phyloP scores from a whole-genome alignment of 1,284 basidiomycete genomes.

The Uromyces viciae-fabae region DNA sequence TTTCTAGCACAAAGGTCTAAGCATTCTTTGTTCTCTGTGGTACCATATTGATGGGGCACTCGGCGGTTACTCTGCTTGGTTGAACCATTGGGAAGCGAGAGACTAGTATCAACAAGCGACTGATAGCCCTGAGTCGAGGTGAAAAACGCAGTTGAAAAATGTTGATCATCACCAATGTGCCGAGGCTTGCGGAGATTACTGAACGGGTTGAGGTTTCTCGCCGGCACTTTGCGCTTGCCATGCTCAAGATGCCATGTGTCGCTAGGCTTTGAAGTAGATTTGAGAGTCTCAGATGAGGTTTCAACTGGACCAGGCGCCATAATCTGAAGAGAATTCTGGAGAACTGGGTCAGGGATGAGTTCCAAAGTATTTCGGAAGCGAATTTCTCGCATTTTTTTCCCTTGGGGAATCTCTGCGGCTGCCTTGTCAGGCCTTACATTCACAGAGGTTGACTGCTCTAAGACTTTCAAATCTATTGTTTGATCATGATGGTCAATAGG shows the following conservation, averaged over 20 bases:
- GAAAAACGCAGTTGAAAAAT: not conserved
- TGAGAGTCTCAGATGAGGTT: not conserved
- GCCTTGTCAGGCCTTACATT: not conserved
- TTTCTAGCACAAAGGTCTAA: slow-evolving; percentile 21
- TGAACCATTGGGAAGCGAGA: not conserved
- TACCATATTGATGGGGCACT: not conserved
- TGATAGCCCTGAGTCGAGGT: not conserved
- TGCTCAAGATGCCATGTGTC: not conserved
- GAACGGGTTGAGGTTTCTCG: slow-evolving; percentile 12
- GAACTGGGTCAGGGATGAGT: slow-evolving; percentile 30
- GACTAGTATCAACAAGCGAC: not conserved
- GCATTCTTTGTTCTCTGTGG: no score
- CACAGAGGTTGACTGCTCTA: no score
- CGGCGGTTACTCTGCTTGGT: not conserved
- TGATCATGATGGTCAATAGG: no score
- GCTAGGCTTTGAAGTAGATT: not conserved
- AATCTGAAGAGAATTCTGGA: not conserved
- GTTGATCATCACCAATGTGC: not conserved
- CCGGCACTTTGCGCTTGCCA: not conserved
- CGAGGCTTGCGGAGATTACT: not conserved
- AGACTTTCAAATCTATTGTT: no score
- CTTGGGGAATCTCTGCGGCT: not conserved
- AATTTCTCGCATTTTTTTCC: slow-evolving; percentile 27
- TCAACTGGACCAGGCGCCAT: no score
- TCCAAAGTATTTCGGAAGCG: slow-evolving; percentile 39